phyloP scores from a whole-genome alignment of 2,329 filamentous ascomycete species.

The Colletotrichum limetticola region DNA sequence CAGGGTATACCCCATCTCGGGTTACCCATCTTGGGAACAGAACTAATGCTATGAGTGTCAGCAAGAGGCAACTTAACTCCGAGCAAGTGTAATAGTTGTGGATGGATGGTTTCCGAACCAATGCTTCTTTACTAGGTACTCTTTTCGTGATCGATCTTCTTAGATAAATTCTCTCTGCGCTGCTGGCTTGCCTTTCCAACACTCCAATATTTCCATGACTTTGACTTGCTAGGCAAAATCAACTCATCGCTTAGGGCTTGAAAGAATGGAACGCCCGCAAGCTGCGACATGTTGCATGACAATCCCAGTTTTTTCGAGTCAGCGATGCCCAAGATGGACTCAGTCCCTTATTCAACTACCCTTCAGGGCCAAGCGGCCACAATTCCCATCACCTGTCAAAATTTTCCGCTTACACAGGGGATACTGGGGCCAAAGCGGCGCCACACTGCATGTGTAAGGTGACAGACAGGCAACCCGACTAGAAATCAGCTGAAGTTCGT shows the following conservation, averaged over 20 bases:
- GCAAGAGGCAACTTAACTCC: neutral
- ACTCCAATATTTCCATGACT: neutral
- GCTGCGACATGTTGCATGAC: slow-evolving; percentile 9
- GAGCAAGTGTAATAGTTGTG: neutral
- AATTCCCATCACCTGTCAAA: slow-evolving; percentile 27
- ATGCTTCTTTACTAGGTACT: neutral
- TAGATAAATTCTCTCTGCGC: no score
- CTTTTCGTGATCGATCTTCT: neutral
- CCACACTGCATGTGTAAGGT: slow-evolving; percentile 26
- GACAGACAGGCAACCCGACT: neutral
- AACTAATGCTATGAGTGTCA: neutral
- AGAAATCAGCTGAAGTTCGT: slow-evolving; percentile 13
- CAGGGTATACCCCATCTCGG: neutral
- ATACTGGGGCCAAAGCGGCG: neutral
- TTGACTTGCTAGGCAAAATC: neutral
- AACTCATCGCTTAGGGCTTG: neutral
- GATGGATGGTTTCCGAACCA: neutral
- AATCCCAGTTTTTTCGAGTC: neutral
- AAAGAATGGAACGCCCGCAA: slow-evolving; percentile 5
- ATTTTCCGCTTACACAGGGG: neutral
- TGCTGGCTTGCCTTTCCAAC: neutral
- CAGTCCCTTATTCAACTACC: neutral
- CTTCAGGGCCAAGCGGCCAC: neutral
- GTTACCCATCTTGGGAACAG: neutral
- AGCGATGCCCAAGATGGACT: neutral